phyloP scores from a whole-genome alignment of 441 rosid genomes.

The Croton setiger region DNA sequence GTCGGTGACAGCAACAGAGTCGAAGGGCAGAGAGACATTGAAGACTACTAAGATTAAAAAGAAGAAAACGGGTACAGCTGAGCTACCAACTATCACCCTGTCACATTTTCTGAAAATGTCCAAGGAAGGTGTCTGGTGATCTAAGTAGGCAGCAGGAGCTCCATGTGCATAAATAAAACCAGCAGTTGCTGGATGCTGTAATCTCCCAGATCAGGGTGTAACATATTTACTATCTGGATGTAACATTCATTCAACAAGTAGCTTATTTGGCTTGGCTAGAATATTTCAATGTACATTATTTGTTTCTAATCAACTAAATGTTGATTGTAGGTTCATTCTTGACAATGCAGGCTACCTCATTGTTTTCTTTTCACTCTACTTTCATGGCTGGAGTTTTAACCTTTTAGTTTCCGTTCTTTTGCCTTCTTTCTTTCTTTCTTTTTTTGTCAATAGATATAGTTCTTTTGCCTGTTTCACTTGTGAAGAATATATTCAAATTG shows the following conservation, averaged over 20 bases:
- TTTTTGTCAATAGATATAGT: no score
- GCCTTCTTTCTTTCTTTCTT: no score
- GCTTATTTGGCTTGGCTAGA: background rate
- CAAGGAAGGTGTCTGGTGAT: slow-evolving; percentile 82
- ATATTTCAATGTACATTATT: slow-evolving; percentile 6
- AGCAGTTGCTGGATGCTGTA: background rate
- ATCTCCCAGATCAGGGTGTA: slow-evolving; percentile 4
- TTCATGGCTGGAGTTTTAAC: background rate
- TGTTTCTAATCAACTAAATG: slow-evolving; percentile 7
- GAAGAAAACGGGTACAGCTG: slow-evolving; percentile 37
- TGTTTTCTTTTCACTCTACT: background rate
- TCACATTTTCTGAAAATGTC: slow-evolving; percentile 76
- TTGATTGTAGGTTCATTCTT: slow-evolving; percentile 5
- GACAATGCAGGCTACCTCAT: background rate
- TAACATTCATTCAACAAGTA: background rate
- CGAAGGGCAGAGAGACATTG: slow-evolving; percentile 33
- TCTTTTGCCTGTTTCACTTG: no score
- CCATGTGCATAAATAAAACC: slow-evolving; percentile 28
- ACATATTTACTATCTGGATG: slow-evolving; percentile 19
- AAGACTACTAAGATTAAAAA: slow-evolving; percentile 64
- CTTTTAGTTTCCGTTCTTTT: background rate
- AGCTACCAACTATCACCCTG: slow-evolving; percentile 56
- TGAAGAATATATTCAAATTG: background rate
- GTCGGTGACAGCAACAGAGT: slow-evolving; percentile 54
- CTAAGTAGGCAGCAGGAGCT: slow-evolving; percentile 6